These are phyloP conservation scores for Neurospora sublineolata DNA, from an alignment of 495 filamentous ascomycete genomes.

Conservation along the genomic window DNA sequence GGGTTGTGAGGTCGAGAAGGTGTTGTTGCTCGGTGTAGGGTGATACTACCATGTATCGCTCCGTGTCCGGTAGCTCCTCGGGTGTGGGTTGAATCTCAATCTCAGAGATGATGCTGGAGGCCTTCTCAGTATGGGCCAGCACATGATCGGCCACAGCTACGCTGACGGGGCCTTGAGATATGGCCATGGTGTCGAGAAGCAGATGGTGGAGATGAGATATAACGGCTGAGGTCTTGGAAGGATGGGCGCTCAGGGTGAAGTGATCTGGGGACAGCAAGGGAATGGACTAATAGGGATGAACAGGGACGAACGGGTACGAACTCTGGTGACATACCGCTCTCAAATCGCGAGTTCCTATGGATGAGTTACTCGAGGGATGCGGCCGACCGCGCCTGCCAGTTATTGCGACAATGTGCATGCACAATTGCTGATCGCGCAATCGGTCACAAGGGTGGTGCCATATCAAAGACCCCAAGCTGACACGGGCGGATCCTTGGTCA, in stretches of 20 bases:
- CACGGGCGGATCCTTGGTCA: not conserved
- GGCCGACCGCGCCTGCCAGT: not conserved
- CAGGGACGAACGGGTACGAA: not conserved
- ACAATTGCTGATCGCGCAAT: conserved; percentile 22
- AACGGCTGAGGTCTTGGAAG: not conserved
- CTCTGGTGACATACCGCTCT: conserved; percentile 14
- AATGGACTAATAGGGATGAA: not conserved
- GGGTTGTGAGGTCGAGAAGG: conserved; percentile 54
- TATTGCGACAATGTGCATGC: not conserved
- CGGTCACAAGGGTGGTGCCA: conserved; percentile 22
- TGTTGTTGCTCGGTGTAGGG: conserved; percentile 60
- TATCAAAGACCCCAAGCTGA: conserved; percentile 1
- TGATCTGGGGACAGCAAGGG: not conserved
- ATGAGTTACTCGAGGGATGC: not conserved
- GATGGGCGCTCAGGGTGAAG: not conserved
- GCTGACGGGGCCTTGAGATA: conserved; percentile 6
- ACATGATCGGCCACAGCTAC: not conserved
- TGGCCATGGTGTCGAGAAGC: conserved; percentile 8
- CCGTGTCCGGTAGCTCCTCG: not conserved
- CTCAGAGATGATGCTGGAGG: conserved; percentile 1
- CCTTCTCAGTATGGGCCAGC: conserved; percentile 4
- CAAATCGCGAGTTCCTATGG: conserved; percentile 15
- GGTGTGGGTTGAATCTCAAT: not conserved
- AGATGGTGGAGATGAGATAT: not conserved
- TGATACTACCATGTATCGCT: conserved; percentile 49